Conservation (phyloP, 352 stramenopile genomes). For the Phytopythium helicoides region DNA sequence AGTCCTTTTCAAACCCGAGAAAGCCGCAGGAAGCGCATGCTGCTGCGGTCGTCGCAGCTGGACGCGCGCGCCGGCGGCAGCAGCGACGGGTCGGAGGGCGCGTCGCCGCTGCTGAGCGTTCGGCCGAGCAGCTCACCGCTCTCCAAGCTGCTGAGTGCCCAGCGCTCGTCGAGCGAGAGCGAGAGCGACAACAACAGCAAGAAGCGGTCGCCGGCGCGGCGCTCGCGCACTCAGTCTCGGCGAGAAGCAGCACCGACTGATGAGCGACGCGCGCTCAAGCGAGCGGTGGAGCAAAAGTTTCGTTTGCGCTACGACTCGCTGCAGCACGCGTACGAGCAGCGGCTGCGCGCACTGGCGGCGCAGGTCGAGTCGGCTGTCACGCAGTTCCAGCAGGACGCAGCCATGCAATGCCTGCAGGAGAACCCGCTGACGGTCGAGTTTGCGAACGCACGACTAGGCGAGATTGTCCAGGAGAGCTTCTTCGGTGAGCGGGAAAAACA, state of each 20-base stretch:
- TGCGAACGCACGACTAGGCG: constrained; percentile 44
- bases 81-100: not conserved
- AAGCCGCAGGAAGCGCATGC: too few relatives aligned
- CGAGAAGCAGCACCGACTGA: not conserved
- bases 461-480: constrained; percentile 73
- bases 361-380: constrained; percentile 50
- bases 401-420: constrained; percentile 63
- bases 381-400: constrained; percentile 56
- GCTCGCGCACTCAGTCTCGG: not conserved
- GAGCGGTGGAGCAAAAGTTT: constrained; percentile 68
- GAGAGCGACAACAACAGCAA: constrained; percentile 2
- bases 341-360: constrained; percentile 49
- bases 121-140: constrained; percentile 3
- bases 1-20: too few relatives aligned
- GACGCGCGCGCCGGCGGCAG: not conserved
- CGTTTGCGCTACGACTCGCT: constrained; percentile 62
- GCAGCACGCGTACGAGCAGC: constrained; percentile 70
- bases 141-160: not conserved
- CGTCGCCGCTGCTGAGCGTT: not conserved
- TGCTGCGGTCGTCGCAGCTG: not conserved
- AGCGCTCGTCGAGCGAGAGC: not conserved
- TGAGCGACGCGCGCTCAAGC: constrained; percentile 40
- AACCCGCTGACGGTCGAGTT: constrained; percentile 67
- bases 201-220: not conserved
- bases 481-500: constrained; percentile 69